Evolutionary conservation across 1,284 basidiomycete genomes (phyloP).

Genomic region (Dichomitus squalens): DNA sequence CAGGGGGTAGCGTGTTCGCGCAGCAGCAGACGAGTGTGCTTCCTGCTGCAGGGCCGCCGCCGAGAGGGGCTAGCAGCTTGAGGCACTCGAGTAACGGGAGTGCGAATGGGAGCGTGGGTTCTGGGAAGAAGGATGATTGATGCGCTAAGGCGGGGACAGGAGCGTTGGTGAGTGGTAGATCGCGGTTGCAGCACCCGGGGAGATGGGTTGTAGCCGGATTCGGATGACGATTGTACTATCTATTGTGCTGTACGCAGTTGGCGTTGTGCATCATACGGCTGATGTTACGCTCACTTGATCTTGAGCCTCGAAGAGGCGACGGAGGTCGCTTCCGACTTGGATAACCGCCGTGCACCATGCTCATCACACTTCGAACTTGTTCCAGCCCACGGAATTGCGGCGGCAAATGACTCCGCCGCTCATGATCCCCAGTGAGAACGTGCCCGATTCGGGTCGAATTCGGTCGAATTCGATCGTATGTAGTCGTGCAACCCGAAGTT

Average conservation of each 20-base stretch:
- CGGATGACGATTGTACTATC: background rate
- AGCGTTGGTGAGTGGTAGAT: background rate
- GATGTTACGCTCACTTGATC: background rate
- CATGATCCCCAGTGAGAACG: too few relatives aligned
- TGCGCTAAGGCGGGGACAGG: background rate
- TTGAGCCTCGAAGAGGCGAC: background rate
- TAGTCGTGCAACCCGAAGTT: too few relatives aligned
- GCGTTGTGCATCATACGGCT: background rate
- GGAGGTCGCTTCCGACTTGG: too few relatives aligned
- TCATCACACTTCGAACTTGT: too few relatives aligned
- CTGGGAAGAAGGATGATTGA: constrained; percentile 49
- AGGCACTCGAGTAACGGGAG: constrained; percentile 23
- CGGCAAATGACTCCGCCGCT: too few relatives aligned
- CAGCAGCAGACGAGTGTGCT: constrained; percentile 28
- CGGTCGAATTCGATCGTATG: too few relatives aligned
- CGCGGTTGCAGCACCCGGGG: background rate
- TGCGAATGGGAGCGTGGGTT: constrained; percentile 7
- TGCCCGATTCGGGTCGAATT: too few relatives aligned
- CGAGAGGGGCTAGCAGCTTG: constrained; percentile 14
- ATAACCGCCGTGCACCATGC: too few relatives aligned
- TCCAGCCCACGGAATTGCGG: too few relatives aligned
- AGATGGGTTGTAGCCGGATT: background rate
- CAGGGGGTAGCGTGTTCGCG: constrained; percentile 22
- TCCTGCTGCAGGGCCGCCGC: constrained; percentile 24
- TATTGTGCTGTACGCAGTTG: background rate